These are phyloP conservation scores for Acmispon strigosus DNA, from an alignment of 306 rosid species.

Conservation along the genomic window DNA sequence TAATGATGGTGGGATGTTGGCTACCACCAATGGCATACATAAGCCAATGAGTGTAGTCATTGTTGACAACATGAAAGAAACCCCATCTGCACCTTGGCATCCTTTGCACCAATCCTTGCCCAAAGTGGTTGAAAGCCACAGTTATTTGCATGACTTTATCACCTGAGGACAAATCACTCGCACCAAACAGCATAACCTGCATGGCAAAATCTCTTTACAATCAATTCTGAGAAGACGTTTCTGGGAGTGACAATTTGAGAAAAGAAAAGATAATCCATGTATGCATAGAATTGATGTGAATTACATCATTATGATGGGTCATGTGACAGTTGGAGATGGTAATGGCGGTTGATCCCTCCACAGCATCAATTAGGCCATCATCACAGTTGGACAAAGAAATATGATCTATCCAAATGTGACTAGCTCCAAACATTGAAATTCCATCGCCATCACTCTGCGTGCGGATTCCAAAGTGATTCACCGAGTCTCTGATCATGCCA, in stretches of 20 bases:
- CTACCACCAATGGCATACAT: conserved; percentile 63
- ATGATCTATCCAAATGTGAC: conserved; percentile 51
- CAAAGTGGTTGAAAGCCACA: conserved; percentile 54
- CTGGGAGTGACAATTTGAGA: too few relatives aligned
- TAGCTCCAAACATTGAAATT: conserved; percentile 41
- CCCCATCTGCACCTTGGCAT: conserved; percentile 64
- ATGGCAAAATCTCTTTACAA: neutral
- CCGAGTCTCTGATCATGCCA: conserved; percentile 43
- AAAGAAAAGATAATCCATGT: too few relatives aligned
- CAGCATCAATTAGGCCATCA: conserved; percentile 43
- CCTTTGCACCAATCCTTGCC: conserved; percentile 49
- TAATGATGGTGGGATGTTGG: conserved; percentile 43
- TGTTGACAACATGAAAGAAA: conserved; percentile 44
- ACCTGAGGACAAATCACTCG: conserved; percentile 20
- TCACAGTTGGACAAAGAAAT: conserved; percentile 36
- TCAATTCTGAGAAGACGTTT: too few relatives aligned
- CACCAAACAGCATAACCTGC: conserved; percentile 56
- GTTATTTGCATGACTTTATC: conserved; percentile 44
- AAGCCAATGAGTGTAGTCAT: conserved; percentile 57
- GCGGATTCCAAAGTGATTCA: conserved; percentile 31
- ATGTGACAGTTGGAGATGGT: conserved; percentile 54
- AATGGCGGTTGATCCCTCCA: conserved; percentile 40
- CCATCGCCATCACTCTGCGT: conserved; percentile 49
- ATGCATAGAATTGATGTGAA: neutral
- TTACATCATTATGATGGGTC: conserved; percentile 44